Conservation (phyloP, 2,329 filamentous ascomycete genomes). For the Cadophora gregata region DNA sequence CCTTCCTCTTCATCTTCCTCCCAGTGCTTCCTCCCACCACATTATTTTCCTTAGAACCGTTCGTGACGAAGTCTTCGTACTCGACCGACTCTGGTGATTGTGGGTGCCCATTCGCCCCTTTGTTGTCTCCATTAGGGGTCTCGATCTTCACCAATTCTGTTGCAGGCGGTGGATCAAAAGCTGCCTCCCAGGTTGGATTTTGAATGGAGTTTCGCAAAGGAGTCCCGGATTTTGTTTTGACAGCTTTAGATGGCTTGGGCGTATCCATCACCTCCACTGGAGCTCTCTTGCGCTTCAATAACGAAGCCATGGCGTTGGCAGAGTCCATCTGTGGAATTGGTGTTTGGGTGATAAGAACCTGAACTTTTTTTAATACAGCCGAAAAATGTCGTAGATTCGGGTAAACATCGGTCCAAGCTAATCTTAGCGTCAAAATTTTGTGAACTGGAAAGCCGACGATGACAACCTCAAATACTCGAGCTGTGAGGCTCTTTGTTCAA, state of each 20-base stretch:
- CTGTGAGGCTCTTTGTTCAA: constrained; percentile 7
- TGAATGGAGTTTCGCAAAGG: constrained; percentile 28
- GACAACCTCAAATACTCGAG: constrained; percentile 18
- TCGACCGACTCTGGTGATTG: constrained; percentile 33
- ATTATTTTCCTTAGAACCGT: constrained; percentile 7
- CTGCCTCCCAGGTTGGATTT: constrained; percentile 39
- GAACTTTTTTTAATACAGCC: constrained; percentile 33
- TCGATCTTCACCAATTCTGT: constrained; percentile 35
- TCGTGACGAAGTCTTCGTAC: constrained; percentile 33
- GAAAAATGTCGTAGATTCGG: constrained; percentile 17
- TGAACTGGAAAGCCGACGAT: constrained; percentile 14
- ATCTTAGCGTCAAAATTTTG: constrained; percentile 22
- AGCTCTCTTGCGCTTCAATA: constrained; percentile 47
- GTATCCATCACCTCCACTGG: constrained; percentile 39
- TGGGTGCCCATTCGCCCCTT: constrained; percentile 22
- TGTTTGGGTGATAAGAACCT: constrained; percentile 16
- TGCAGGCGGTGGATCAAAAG: constrained; percentile 34
- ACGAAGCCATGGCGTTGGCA: constrained; percentile 45
- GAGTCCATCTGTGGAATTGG: constrained; percentile 37
- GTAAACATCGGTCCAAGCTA: background rate
- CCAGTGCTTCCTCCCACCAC: constrained; percentile 4
- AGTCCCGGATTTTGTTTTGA: constrained; percentile 27
- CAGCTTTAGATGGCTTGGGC: constrained; percentile 41
- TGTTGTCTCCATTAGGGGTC: constrained; percentile 30
- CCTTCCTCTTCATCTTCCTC: constrained; percentile 19